These are phyloP conservation scores for Pichia cephalocereana DNA, from an alignment of 805 yeast species.

Conservation along the genomic window DNA sequence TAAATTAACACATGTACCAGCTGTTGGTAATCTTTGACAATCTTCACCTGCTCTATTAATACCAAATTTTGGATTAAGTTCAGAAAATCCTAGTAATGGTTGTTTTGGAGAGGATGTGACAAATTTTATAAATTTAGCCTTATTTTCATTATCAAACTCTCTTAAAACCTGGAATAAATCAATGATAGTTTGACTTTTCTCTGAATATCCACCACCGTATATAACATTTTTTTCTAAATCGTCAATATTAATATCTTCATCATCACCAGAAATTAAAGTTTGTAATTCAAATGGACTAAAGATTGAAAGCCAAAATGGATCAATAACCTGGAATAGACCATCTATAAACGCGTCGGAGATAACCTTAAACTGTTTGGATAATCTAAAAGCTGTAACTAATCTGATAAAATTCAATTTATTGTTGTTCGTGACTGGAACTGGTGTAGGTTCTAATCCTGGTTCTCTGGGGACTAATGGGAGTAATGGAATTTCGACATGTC, in stretches of 20 bases:
- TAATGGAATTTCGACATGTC: slow-evolving; percentile 43
- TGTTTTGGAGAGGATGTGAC: slow-evolving; percentile 91
- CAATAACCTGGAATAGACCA: slow-evolving; percentile 64
- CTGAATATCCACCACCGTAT: slow-evolving; percentile 50
- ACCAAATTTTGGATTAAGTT: slow-evolving; percentile 70
- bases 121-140: slow-evolving; percentile 64
- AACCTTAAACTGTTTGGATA: slow-evolving; percentile 50
- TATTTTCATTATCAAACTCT: slow-evolving; percentile 58
- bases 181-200: slow-evolving; percentile 46
- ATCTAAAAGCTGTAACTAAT: slow-evolving; percentile 66
- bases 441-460: background rate
- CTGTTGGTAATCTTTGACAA: slow-evolving; percentile 64
- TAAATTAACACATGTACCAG: slow-evolving; percentile 88
- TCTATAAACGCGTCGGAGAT: slow-evolving; percentile 56
- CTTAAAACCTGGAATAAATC: slow-evolving; percentile 69
- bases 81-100: slow-evolving; percentile 78
- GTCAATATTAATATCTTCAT: slow-evolving; percentile 54
- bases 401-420: slow-evolving; percentile 71
- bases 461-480: slow-evolving; percentile 48
- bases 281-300: slow-evolving; percentile 81
- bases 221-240: slow-evolving; percentile 59
- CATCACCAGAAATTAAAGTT: slow-evolving; percentile 74
- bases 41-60: slow-evolving; percentile 58
- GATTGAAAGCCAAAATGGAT: slow-evolving; percentile 70
- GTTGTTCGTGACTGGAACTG: slow-evolving; percentile 39